Base-by-base conservation (phyloP, 305 asterid species). In the Solanum hybrid region DNA sequence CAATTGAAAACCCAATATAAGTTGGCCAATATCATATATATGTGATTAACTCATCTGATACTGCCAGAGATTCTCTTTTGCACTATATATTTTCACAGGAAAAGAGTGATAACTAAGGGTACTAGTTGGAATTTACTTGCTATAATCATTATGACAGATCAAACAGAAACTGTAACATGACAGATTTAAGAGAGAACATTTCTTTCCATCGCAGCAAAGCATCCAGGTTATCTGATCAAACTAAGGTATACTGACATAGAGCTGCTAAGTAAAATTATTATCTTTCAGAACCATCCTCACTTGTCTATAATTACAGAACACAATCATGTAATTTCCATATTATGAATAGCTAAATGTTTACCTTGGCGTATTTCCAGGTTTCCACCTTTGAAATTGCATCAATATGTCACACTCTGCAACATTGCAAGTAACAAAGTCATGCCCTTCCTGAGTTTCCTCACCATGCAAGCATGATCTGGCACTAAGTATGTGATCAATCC, bases 401-500 rank as follows among this genome's bases (percentile, higher is more conserved):
- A 95, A 87, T 90, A 96, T 95, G 86, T 94, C 98, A 84, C 99
- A 97, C 77, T 95, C 99, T 89, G 95, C 85, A 94, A 96, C 96
- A 91, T 97, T 99, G 93, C 99, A 97, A 92, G 88, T 66, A 86
- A 94, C 15, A 64, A 97, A 92, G 93, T 89, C 93, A 92, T 95
- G 99, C 71, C 91, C 91, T 89, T 91, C 97, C 89, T 90, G 93
- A 91, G 81, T 91, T 91, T 93, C 91, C 91, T 91, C 95, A 86
- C 91, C 88, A 86, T 96, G 99, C 42, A 97, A 96, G 94, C 99
- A 97, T 87, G 97, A 93, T 82, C 96, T 97, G 88, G 98, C 92
- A 92, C 94, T 86, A 90, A 97, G 98, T 89, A 97, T 94, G 92
- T 97, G 99, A 89, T 97, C 99, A 92, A 97, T 97, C 90, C 99